Evolutionary conservation across 768 basidiomycete genomes (phyloP).

Genomic region (Kwoniella bestiolae): DNA sequence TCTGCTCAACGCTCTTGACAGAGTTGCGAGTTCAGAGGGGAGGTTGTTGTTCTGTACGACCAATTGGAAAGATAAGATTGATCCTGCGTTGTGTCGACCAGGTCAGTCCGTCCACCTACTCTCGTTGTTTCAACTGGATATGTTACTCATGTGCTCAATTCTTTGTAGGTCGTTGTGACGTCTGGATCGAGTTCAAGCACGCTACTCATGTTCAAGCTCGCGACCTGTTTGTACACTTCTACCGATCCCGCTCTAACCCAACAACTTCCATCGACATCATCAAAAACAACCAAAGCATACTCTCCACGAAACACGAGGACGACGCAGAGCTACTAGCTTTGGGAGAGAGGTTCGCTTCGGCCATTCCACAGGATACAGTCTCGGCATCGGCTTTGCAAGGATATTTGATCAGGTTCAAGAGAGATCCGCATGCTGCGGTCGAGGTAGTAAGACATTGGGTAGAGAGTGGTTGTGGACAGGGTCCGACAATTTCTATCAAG

Average conservation of each 20-base stretch:
- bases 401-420: slow-evolving; percentile 73
- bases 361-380: slow-evolving; percentile 70
- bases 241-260: background rate
- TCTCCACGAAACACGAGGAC: no score
- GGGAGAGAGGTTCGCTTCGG: slow-evolving; percentile 64
- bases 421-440: slow-evolving; percentile 66
- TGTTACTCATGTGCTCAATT: no score
- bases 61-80: slow-evolving; percentile 8
- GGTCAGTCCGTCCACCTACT: background rate
- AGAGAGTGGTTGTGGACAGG: slow-evolving; percentile 53
- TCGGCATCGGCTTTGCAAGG: slow-evolving; percentile 84
- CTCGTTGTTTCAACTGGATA: background rate
- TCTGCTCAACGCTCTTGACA: slow-evolving; percentile 22
- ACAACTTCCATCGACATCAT: no score
- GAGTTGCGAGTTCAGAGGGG: slow-evolving; percentile 16
- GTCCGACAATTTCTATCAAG: background rate
- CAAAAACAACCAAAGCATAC: no score
- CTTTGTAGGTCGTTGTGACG: slow-evolving; percentile 64
- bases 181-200: slow-evolving; percentile 84
- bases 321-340: slow-evolving; percentile 56
- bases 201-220: slow-evolving; percentile 68
- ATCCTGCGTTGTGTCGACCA: slow-evolving; percentile 8
- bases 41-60: slow-evolving; percentile 15
- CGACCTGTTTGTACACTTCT: slow-evolving; percentile 39
- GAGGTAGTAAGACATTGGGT: slow-evolving; percentile 82